A percentile compares a stretch with the other conserved stretches of the same genome.
phyloP scores from a whole-genome alignment of 495 filamentous ascomycete genomes.

The Neurospora intermedia region DNA sequence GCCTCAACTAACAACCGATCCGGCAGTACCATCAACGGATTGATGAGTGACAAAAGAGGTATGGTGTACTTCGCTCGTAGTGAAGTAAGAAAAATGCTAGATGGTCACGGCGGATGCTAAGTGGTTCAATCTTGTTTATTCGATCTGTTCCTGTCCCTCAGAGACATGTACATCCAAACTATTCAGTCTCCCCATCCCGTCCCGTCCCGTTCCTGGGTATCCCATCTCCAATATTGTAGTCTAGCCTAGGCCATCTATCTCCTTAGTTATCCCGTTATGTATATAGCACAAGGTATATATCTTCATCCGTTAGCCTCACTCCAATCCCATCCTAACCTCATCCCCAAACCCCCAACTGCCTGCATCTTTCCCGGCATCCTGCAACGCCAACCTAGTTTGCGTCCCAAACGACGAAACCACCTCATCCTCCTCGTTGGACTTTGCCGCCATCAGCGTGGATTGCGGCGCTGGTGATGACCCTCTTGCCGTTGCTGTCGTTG shows the following conservation, averaged over 20 bases:
- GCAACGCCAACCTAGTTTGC: slow-evolving; percentile 17
- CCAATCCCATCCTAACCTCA: slow-evolving; percentile 30
- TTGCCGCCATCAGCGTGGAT: neutral
- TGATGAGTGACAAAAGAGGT: neutral
- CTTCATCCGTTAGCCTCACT: slow-evolving; percentile 5
- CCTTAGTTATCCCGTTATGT: neutral
- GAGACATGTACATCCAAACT: neutral
- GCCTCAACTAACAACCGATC: neutral
- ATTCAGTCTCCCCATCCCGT: neutral
- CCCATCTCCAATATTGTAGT: neutral
- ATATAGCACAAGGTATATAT: neutral
- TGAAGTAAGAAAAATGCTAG: too few species aligned
- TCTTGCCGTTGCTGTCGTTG: neutral
- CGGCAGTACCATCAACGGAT: neutral
- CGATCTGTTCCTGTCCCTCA: neutral
- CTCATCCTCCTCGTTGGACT: slow-evolving; percentile 18
- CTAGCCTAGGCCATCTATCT: neutral
- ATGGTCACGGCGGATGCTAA: too few species aligned
- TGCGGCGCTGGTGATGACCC: neutral
- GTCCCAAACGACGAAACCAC: slow-evolving; percentile 15
- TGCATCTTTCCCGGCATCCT: slow-evolving; percentile 19
- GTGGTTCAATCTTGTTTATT: neutral
- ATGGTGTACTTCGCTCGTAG: too few species aligned
- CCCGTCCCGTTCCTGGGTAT: neutral
- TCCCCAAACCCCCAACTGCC: slow-evolving; percentile 28